Base-by-base conservation (phyloP, 768 basidiomycete species). In the Termitomyces sp. region DNA sequence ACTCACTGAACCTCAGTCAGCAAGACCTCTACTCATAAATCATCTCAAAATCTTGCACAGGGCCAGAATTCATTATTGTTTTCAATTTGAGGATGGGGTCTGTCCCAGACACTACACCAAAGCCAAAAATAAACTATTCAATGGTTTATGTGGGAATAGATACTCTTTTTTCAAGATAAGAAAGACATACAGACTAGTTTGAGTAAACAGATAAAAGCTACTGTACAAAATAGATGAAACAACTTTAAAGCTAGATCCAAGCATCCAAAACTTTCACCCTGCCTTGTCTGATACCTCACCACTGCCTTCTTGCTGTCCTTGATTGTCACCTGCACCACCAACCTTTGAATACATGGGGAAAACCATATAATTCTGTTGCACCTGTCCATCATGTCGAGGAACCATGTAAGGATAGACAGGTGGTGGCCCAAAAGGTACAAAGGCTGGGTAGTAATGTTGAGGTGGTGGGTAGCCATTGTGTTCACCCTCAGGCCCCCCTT, bases 381-480 rank as follows among this genome's bases (percentile, higher is more conserved):
- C 58, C 49, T 66, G 67, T 33, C 69, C 70, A 63, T 75, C 71
- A 53, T 68, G 68, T 60, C 70, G 68, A 58, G 71, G 65, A 43
- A 72, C 56, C 61, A 66, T 64, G 55, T 63, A 67, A 47, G 64
- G 66, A 62, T 66, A 65, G 41, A 64, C 62, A 50, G 61, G 59
- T 38, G 66, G 64, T 32, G 66, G 61, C 18, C 59, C 59, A 28
- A 65, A 67, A 32, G 66, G 66, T 46, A 67, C 62, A 36, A 66
- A 67, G 3, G 65, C 55, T 10, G 64, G 66, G 47, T 67, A 69
- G 47, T 64, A 69, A 43, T 66, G 68, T 40, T 67, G 68, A 4
- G 53, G 52, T 53, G 68, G 60, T 44, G 61, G 60, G 43, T 67
- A 68, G 49, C 53, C 33, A 9, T 57, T 55, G 13, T 60, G 64